Base-by-base conservation (phyloP, 2,329 filamentous ascomycete species). In the Ophiocordyceps camponoti-leonardi region DNA sequence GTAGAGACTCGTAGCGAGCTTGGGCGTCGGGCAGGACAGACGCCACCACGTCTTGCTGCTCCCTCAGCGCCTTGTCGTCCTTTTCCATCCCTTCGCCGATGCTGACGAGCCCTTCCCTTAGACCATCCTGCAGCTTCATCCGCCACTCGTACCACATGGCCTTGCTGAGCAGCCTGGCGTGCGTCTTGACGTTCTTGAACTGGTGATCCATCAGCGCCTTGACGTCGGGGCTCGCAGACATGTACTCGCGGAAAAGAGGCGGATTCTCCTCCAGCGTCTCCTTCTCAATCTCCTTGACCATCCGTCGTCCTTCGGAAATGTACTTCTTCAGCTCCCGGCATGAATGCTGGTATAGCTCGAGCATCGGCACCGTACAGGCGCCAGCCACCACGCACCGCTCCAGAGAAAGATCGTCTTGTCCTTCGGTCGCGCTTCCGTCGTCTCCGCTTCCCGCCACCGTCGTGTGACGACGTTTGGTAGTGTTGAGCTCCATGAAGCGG, bases 121-220 rank as follows among this genome's bases (percentile, higher is more conserved):
- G 72, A 18, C 86, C 83, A 50, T 81, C 65, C 46, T 87, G 79
- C 22, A 96, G 73, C 55, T 92, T 90, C 72, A 85, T 90, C 39
- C 92, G 81, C 92, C 92, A 98, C 56, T 90, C 83, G 60, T 98
- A 98, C 92, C 92, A 98, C 69, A 92, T 88, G 47, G 86, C 86
- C 59, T 95, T 95, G 66, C 90, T 95, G 44, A 88, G 69, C 14
- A 95, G 72, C 23, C 92, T 77, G 16, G 90, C 86, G 60, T 94
- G 84, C 0, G 86, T 88, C 67, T 95, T 96, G 62, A 94, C 83
- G 56, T 96, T 95, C 62, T 94, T 92, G 69, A 98, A 92, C 58
- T 96, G 88, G 52, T 85, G 92, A 65, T 98, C 90, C 81, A 98
- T 93, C 45, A 93, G 72, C 4, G 77, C 65, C 56, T 85, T 87